Evolutionary conservation across 2,329 filamentous ascomycete species (phyloP).

Genomic region (Curvularia hawaiiensis): DNA sequence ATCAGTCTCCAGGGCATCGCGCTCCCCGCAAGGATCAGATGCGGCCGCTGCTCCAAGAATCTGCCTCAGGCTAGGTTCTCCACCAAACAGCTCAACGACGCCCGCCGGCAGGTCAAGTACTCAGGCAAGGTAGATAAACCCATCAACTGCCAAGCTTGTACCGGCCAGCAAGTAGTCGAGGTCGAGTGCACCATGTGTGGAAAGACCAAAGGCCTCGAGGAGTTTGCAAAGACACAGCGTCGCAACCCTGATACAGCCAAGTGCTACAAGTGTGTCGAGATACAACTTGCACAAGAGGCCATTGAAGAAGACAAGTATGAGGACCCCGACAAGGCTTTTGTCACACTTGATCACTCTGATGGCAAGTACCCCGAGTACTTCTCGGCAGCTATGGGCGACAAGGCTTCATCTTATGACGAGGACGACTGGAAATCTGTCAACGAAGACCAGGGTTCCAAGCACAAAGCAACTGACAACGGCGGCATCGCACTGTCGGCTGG

Average conservation of each 20-base stretch:
- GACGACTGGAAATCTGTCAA: conserved; percentile 15
- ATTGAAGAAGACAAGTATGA: conserved; percentile 43
- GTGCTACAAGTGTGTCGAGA: conserved; percentile 41
- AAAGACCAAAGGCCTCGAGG: conserved; percentile 52
- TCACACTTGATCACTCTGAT: conserved; percentile 20
- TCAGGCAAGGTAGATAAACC: conserved; percentile 22
- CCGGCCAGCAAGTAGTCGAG: conserved; percentile 51
- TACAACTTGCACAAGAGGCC: conserved; percentile 28
- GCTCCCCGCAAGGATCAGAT: conserved; percentile 48
- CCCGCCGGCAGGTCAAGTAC: conserved; percentile 25
- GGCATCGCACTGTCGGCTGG: conserved; percentile 25
- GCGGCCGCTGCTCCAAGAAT: conserved; percentile 53
- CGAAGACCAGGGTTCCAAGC: conserved; percentile 10
- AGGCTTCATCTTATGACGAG: conserved; percentile 25
- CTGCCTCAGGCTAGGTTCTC: conserved; percentile 50
- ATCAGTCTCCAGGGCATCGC: conserved; percentile 26
- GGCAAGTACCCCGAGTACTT: conserved; percentile 32
- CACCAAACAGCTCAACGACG: conserved; percentile 53
- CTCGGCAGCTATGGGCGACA: conserved; percentile 12
- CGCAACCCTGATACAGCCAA: conserved; percentile 50
- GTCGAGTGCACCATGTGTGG: conserved; percentile 56
- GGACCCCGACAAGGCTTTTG: conserved; percentile 26
- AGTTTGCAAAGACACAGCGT: conserved; percentile 58
- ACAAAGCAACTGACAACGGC: conserved; percentile 4
- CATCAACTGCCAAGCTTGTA: conserved; percentile 54